Percentiles rank a stretch among this genome's conserved stretches.
Evolutionary conservation across 1,284 basidiomycete genomes (phyloP).

Genomic region (Xanthoconium separans): DNA sequence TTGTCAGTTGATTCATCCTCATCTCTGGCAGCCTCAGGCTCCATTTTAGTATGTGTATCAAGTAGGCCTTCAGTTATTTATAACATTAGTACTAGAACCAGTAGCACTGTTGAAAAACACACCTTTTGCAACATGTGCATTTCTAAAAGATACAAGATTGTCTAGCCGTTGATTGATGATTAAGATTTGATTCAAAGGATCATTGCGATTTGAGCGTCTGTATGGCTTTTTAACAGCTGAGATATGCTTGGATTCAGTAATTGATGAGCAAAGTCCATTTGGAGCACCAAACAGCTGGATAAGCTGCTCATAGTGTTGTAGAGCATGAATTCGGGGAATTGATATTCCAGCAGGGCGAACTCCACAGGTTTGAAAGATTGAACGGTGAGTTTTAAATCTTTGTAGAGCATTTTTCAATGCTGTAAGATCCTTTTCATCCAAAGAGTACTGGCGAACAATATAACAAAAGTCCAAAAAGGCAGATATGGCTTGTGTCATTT

Average conservation of each 20-base stretch:
- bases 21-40: too few species aligned
- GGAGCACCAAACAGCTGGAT: background rate
- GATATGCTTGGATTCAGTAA: background rate
- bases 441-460: background rate
- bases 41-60: too few species aligned
- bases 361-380: background rate
- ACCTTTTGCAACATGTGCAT: too few species aligned
- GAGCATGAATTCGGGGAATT: background rate
- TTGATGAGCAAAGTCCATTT: background rate
- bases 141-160: too few species aligned
- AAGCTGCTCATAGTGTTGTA: background rate
- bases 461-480: background rate
- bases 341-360: background rate
- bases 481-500: background rate
- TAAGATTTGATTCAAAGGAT: too few species aligned
- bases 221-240: too few species aligned
- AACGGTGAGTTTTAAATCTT: background rate
- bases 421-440: background rate
- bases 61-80: too few species aligned
- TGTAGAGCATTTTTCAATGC: background rate
- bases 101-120: too few species aligned
- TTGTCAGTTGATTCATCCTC: too few species aligned
- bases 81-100: too few species aligned
- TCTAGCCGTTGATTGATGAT: too few species aligned
- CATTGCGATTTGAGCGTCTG: too few species aligned